Percentiles rank a stretch among this genome's conserved stretches.
Conservation (phyloP, 2,329 filamentous ascomycete species). For the Aspergillus sp. region DNA sequence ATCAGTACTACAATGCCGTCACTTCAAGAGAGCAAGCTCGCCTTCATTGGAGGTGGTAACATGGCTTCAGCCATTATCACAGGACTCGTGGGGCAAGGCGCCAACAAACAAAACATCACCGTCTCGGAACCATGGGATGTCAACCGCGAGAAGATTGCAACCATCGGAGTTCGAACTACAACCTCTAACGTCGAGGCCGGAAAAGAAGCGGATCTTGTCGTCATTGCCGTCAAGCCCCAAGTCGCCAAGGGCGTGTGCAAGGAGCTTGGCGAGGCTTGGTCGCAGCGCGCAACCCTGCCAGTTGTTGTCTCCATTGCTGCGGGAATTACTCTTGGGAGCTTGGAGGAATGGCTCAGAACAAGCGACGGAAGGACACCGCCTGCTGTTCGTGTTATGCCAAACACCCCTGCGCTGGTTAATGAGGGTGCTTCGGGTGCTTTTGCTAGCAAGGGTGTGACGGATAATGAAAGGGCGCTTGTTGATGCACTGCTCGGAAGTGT, state of each 20-base stretch:
- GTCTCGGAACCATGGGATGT: constrained; percentile 32
- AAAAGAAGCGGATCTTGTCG: constrained; percentile 22
- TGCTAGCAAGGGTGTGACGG: constrained; percentile 20
- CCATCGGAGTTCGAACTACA: constrained; percentile 23
- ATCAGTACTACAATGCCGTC: constrained; percentile 15
- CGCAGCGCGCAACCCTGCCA: constrained; percentile 16
- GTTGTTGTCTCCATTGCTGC: constrained; percentile 30
- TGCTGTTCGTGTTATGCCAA: constrained; percentile 31
- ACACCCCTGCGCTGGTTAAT: constrained; percentile 27
- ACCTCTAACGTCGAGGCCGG: constrained; percentile 24
- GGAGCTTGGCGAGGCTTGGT: constrained; percentile 24
- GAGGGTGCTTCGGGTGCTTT: constrained; percentile 28
- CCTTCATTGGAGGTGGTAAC: constrained; percentile 33
- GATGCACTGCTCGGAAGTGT: constrained; percentile 22
- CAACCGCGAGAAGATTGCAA: constrained; percentile 28
- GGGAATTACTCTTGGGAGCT: constrained; percentile 25
- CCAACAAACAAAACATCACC: constrained; percentile 24
- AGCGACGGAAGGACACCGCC: constrained; percentile 18
- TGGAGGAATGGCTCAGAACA: constrained; percentile 24
- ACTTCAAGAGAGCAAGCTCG: constrained; percentile 27
- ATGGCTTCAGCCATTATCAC: constrained; percentile 32
- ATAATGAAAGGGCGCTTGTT: constrained; percentile 25
- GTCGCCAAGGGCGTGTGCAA: constrained; percentile 26
- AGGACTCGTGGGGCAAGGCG: constrained; percentile 23
- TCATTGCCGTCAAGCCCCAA: constrained; percentile 31